These are phyloP conservation scores for Aspergillus sp. DNA, from an alignment of 2,329 filamentous ascomycete species.

Conservation along the genomic window DNA sequence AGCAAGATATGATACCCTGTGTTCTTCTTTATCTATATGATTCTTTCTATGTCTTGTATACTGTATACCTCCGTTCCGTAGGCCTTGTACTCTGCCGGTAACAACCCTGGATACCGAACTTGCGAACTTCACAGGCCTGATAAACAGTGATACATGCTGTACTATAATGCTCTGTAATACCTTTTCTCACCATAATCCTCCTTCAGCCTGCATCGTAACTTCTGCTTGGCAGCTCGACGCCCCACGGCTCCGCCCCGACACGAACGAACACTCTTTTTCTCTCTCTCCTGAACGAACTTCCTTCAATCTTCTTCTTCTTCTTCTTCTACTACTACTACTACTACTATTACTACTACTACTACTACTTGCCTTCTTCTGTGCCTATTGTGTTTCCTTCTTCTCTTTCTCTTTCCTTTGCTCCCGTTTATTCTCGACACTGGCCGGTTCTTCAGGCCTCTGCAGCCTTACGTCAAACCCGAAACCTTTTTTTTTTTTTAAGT, in stretches of 20 bases:
- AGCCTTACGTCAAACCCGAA: slow-evolving; percentile 15
- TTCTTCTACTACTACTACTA: neutral
- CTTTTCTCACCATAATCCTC: neutral
- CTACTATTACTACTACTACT: neutral
- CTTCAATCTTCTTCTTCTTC: neutral
- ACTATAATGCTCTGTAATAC: no score
- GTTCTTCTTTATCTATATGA: neutral
- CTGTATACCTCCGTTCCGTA: neutral
- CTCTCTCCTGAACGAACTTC: slow-evolving; percentile 3
- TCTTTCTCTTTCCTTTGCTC: no score
- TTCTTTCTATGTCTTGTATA: neutral
- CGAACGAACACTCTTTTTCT: slow-evolving; percentile 4
- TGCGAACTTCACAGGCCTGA: no score
- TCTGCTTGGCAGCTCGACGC: slow-evolving; percentile 11
- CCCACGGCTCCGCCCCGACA: slow-evolving; percentile 18
- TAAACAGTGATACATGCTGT: no score
- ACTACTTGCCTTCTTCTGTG: neutral
- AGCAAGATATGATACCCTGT: slow-evolving; percentile 1
- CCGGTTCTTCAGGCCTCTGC: no score
- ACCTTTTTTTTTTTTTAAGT: neutral
- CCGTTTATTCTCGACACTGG: no score
- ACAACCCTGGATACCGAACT: no score
- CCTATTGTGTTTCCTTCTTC: neutral
- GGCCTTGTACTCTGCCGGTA: no score
- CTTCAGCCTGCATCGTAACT: neutral